These are phyloP conservation scores for Ettlia oleoabundans DNA, from an alignment of 139 green algal species.

Conservation along the genomic window DNA sequence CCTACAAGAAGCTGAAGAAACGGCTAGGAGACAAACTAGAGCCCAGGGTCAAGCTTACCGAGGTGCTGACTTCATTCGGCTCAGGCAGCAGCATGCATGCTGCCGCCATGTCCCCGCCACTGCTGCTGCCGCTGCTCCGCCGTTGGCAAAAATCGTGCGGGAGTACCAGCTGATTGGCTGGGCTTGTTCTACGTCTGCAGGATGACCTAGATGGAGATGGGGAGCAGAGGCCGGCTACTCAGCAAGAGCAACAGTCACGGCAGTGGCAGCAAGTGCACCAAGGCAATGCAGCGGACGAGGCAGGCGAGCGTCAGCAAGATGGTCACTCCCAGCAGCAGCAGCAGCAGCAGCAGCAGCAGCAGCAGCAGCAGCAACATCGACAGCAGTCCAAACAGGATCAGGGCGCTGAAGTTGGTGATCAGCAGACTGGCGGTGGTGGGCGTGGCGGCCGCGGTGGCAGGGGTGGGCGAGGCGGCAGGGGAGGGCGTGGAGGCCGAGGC, in stretches of 20 bases:
- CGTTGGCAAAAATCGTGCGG: no score
- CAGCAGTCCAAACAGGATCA: neutral
- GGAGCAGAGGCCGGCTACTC: neutral
- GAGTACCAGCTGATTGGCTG: neutral
- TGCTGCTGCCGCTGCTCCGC: neutral
- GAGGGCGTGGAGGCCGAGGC: neutral
- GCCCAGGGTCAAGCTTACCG: neutral
- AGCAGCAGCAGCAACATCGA: neutral
- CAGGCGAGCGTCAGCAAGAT: neutral
- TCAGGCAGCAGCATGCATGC: neutral
- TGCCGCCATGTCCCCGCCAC: neutral
- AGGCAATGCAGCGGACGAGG: neutral
- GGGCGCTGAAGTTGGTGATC: neutral
- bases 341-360: neutral
- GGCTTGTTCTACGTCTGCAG: neutral
- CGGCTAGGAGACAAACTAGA: slow-evolving; percentile 2
- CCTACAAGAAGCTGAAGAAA: slow-evolving; percentile 45
- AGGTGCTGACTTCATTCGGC: neutral
- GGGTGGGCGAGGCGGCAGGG: neutral
- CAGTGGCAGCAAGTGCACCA: neutral
- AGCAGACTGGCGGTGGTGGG: neutral
- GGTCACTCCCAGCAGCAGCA: neutral
- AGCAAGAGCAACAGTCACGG: neutral
- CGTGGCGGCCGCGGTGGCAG: neutral
- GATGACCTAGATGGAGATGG: neutral